These are phyloP conservation scores for Torulaspora microellipsoides DNA, from an alignment of 805 yeast species.

Conservation along the genomic window DNA sequence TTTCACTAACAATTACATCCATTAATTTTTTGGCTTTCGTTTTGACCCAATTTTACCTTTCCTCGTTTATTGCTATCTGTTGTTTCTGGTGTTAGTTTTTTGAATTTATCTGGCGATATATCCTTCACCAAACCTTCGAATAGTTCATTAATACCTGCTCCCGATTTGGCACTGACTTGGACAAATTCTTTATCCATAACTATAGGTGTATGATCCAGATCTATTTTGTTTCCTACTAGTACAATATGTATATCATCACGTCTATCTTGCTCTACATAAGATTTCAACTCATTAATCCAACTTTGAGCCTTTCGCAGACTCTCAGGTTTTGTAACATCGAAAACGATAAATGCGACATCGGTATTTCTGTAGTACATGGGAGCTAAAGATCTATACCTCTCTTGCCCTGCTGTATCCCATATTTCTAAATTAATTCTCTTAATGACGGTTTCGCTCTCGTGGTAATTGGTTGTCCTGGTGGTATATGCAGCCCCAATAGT, in stretches of 20 bases:
- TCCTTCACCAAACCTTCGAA: conserved; percentile 43
- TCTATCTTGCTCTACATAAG: conserved; percentile 34
- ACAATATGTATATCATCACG: conserved; percentile 64
- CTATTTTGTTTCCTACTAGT: conserved; percentile 74
- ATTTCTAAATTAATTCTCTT: conserved; percentile 68
- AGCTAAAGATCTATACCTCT: conserved; percentile 68
- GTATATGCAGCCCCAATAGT: conserved; percentile 84
- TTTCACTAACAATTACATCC: conserved; percentile 12
- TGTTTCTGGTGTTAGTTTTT: conserved; percentile 8
- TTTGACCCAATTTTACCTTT: not conserved
- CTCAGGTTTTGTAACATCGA: conserved; percentile 63
- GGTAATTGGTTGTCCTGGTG: conserved; percentile 60
- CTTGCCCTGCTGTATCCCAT: conserved; percentile 89
- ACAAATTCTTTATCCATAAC: conserved; percentile 29
- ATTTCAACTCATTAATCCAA: conserved; percentile 70
- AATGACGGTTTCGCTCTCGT: conserved; percentile 31
- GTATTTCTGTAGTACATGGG: conserved; percentile 83
- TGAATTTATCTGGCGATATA: conserved; percentile 34
- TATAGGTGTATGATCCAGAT: conserved; percentile 47
- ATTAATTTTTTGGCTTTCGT: not conserved
- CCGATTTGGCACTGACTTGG: conserved; percentile 53
- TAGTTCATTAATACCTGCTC: conserved; percentile 43
- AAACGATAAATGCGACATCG: conserved; percentile 74
- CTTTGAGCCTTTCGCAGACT: conserved; percentile 65
- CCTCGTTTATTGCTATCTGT: not conserved